These are phyloP conservation scores for Prosopis cineraria DNA, from an alignment of 306 rosid genomes.

Conservation along the genomic window DNA sequence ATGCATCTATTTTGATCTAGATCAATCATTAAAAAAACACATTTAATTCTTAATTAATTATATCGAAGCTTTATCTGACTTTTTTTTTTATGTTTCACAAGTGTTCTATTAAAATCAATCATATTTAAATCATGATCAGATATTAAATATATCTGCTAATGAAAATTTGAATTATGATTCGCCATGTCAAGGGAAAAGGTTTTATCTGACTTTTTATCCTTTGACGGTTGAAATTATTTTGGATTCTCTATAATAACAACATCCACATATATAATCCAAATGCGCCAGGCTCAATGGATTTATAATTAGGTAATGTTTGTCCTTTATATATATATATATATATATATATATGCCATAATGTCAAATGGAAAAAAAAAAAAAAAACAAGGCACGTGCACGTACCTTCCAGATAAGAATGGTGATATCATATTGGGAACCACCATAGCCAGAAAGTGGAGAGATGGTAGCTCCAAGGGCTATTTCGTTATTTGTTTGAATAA, in stretches of 20 bases:
- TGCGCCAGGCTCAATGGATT: background rate
- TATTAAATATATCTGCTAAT: too few relatives aligned
- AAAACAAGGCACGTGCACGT: background rate
- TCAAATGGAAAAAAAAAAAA: conserved; percentile 26
- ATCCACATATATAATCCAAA: background rate
- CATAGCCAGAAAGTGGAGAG: conserved; percentile 52
- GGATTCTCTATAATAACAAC: background rate
- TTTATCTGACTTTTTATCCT: too few relatives aligned
- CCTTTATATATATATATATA: background rate
- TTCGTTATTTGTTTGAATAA: conserved; percentile 52
- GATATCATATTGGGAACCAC: conserved; percentile 56
- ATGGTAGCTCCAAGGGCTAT: conserved; percentile 61
- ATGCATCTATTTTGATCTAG: background rate
- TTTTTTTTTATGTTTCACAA: too few relatives aligned
- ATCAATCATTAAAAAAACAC: background rate
- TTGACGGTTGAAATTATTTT: too few relatives aligned
- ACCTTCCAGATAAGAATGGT: conserved; percentile 62
- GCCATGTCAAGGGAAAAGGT: too few relatives aligned
- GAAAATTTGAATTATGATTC: too few relatives aligned
- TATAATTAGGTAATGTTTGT: conserved; percentile 16
- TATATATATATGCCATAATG: conserved; percentile 42
- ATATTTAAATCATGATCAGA: too few relatives aligned
- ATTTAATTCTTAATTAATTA: too few relatives aligned
- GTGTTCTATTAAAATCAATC: too few relatives aligned
- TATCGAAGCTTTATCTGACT: too few relatives aligned